phyloP scores from a whole-genome alignment of 805 yeast species.

The Pichia cephalocereana region DNA sequence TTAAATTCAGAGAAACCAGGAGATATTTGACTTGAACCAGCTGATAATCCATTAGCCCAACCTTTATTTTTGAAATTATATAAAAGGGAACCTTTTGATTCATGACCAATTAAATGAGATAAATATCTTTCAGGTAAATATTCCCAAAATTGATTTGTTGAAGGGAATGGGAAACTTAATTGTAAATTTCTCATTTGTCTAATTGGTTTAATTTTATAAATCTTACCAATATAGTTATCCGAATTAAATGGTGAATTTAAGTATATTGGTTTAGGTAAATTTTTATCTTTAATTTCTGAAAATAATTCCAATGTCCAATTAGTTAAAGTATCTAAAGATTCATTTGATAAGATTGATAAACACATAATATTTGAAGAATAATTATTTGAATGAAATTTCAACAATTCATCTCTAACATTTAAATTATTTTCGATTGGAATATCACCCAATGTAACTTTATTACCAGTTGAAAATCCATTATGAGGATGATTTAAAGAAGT shows the following conservation, averaged over 20 bases:
- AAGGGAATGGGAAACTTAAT: conserved; percentile 67
- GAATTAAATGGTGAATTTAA: conserved; percentile 38
- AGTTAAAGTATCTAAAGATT: conserved; percentile 62
- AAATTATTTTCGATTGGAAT: conserved; percentile 51
- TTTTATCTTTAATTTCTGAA: conserved; percentile 47
- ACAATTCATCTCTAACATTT: conserved; percentile 72
- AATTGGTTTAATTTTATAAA: conserved; percentile 68
- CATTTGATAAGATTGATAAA: conserved; percentile 76
- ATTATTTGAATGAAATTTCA: conserved; percentile 60
- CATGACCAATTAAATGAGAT: conserved; percentile 87
- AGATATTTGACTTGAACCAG: conserved; percentile 61
- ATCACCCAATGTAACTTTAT: conserved; percentile 60
- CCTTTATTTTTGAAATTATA: conserved; percentile 59
- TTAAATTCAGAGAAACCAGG: conserved; percentile 59
- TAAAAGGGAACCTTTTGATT: conserved; percentile 77
- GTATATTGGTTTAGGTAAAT: conserved; percentile 37
- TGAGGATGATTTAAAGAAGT: conserved; percentile 75
- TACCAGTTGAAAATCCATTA: conserved; percentile 87
- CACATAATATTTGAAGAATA: conserved; percentile 89
- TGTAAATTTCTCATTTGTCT: conserved; percentile 67
- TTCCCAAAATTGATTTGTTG: conserved; percentile 57
- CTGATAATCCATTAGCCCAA: conserved; percentile 72
- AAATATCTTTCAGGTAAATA: conserved; percentile 61
- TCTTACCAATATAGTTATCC: conserved; percentile 37
- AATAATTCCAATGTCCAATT: conserved; percentile 63